phyloP scores from a whole-genome alignment of 805 yeast species.

The Priceomyces melissophilus region DNA sequence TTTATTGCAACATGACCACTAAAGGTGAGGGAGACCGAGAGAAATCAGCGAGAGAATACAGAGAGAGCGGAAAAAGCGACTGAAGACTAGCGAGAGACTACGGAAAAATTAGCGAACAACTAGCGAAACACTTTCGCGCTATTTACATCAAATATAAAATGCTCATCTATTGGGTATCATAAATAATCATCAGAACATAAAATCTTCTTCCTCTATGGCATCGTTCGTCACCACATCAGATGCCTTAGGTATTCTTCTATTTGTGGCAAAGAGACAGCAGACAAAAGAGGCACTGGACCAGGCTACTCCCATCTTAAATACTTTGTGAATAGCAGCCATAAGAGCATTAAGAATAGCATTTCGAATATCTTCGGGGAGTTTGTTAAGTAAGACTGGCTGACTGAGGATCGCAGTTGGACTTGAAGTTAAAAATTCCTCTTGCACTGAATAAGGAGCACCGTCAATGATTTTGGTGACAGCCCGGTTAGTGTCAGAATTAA shows the following conservation, averaged over 20 bases:
- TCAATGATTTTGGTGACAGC: conserved; percentile 4
- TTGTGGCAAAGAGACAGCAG: conserved; percentile 11
- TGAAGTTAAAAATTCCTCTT: conserved; percentile 4
- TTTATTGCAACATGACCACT: too few relatives aligned
- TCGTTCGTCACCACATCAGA: conserved; percentile 5
- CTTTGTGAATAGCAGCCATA: conserved; percentile 9
- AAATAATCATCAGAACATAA: too few relatives aligned
- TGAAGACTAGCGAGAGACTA: background rate
- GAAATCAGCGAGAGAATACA: too few relatives aligned
- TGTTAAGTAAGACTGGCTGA: conserved; percentile 7
- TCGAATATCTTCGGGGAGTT: conserved; percentile 6
- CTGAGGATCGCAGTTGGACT: conserved; percentile 7
- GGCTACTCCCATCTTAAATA: conserved; percentile 9
- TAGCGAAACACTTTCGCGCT: too few relatives aligned
- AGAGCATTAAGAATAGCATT: conserved; percentile 5
- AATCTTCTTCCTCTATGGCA: background rate
- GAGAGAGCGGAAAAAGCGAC: background rate
- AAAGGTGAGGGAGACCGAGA: too few relatives aligned
- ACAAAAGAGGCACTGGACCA: conserved; percentile 6
- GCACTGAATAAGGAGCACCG: conserved; percentile 4
- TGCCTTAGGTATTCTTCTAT: conserved; percentile 11
- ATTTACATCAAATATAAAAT: too few relatives aligned
- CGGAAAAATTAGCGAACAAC: too few relatives aligned
- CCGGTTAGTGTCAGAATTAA: conserved; percentile 4
- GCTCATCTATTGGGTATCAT: conserved; percentile 1